These are phyloP conservation scores for Aspergillus fumigatus DNA, from an alignment of 2,329 filamentous ascomycete genomes.

Conservation along the genomic window DNA sequence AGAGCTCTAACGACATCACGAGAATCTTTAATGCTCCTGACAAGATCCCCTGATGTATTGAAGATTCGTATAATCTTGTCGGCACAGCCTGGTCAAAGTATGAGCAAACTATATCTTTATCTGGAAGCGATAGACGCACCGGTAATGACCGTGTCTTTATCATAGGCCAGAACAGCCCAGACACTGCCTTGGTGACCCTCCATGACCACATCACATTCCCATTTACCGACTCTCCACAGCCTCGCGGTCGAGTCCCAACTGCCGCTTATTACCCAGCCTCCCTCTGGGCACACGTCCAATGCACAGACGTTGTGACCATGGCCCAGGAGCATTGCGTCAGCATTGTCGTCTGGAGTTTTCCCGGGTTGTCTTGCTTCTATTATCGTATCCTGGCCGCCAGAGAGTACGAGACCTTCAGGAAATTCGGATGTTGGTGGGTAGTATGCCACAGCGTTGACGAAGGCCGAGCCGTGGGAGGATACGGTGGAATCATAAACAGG, in stretches of 20 bases:
- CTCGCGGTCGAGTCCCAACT: constrained; percentile 90
- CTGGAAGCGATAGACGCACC: constrained; percentile 33
- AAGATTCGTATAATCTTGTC: constrained; percentile 88
- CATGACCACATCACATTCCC: constrained; percentile 71
- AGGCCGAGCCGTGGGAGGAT: constrained; percentile 72
- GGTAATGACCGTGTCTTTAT: constrained; percentile 75
- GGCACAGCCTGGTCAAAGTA: constrained; percentile 60
- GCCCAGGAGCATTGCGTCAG: constrained; percentile 79
- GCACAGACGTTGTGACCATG: constrained; percentile 86
- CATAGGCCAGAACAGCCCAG: constrained; percentile 85
- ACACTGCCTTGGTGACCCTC: constrained; percentile 76
- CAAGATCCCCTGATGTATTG: constrained; percentile 59
- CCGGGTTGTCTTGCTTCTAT: constrained; percentile 80
- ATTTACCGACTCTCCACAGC: constrained; percentile 79
- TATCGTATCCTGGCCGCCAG: constrained; percentile 85
- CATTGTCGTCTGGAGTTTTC: constrained; percentile 65
- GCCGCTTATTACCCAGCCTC: constrained; percentile 76
- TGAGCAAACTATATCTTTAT: constrained; percentile 12
- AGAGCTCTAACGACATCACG: constrained; percentile 85
- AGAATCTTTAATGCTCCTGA: constrained; percentile 63
- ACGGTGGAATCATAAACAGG: constrained; percentile 74
- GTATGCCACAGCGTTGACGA: constrained; percentile 81
- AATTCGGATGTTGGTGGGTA: constrained; percentile 63
- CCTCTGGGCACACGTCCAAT: constrained; percentile 70
- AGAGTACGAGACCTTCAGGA: constrained; percentile 76